A percentile compares a stretch with the other conserved stretches of the same genome.
phyloP scores from a whole-genome alignment of 2,329 filamentous ascomycete species.

The Sclerotinia sclerotiorum region DNA sequence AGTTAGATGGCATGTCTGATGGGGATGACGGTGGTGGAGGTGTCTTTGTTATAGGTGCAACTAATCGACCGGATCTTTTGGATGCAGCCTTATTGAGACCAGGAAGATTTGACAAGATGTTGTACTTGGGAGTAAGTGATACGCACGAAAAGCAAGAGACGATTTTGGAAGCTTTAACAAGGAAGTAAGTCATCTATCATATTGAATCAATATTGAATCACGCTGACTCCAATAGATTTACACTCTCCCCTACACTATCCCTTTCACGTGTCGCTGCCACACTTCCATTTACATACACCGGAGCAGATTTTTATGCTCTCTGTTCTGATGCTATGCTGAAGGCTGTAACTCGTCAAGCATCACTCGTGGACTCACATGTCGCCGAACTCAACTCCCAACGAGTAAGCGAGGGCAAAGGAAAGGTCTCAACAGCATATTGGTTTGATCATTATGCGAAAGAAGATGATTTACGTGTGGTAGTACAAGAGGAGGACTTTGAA shows the following conservation, averaged over 20 bases:
- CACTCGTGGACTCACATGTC: conserved; percentile 80
- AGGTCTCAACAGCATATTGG: conserved; percentile 82
- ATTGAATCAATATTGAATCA: conserved; percentile 16
- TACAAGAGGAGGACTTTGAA: conserved; percentile 84
- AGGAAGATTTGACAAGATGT: conserved; percentile 96
- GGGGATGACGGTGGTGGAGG: conserved; percentile 78
- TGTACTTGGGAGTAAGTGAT: conserved; percentile 94
- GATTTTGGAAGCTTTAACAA: conserved; percentile 88
- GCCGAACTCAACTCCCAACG: conserved; percentile 59
- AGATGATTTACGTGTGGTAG: conserved; percentile 82
- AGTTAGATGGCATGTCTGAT: conserved; percentile 96
- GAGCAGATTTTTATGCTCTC: conserved; percentile 93
- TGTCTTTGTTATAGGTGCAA: conserved; percentile 95
- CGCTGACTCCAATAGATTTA: conserved; percentile 64
- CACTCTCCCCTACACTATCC: conserved; percentile 75
- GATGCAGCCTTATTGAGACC: conserved; percentile 87
- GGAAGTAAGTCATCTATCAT: conserved; percentile 66
- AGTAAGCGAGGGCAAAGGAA: conserved; percentile 31
- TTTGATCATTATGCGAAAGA: conserved; percentile 88
- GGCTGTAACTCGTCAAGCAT: conserved; percentile 88
- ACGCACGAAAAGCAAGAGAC: conserved; percentile 95
- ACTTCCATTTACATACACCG: conserved; percentile 94
- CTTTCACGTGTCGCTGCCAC: conserved; percentile 70
- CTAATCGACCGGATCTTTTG: conserved; percentile 88
- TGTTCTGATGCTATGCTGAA: conserved; percentile 99